Percentiles rank a stretch among this genome's conserved stretches.
Evolutionary conservation across 164 flowering plant species (phyloP).

Genomic region (Magnolia sinica): DNA sequence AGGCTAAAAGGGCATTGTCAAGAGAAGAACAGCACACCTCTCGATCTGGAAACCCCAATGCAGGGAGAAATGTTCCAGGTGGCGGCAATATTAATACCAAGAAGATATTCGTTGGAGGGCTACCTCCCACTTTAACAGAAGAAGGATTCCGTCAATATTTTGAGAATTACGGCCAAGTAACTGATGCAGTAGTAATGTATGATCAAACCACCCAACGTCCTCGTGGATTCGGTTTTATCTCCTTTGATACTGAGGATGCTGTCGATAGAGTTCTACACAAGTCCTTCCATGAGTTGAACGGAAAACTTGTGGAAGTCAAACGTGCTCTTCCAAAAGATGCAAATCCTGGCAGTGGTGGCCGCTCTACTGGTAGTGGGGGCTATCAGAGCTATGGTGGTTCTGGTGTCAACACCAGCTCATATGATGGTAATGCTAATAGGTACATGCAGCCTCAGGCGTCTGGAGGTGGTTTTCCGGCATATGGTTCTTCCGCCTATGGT

Average conservation of each 20-base stretch:
- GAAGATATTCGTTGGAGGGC: conserved; percentile 88
- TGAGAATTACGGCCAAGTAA: conserved; percentile 68
- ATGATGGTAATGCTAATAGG: conserved; percentile 69
- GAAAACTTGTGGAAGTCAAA: conserved; percentile 80
- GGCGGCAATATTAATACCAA: conserved; percentile 39
- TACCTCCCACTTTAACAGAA: conserved; percentile 68
- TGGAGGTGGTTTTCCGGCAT: conserved; percentile 74
- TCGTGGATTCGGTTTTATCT: conserved; percentile 81
- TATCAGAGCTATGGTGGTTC: conserved; percentile 74
- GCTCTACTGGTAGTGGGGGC: conserved; percentile 44
- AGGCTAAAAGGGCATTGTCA: conserved; percentile 80
- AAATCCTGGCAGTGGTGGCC: conserved; percentile 21
- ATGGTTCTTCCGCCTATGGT: conserved; percentile 77
- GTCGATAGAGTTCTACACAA: conserved; percentile 74
- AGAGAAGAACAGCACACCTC: conserved; percentile 74
- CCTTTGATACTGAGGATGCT: conserved; percentile 77
- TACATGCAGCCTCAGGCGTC: conserved; percentile 69
- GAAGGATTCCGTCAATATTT: conserved; percentile 77
- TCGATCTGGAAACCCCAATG: conserved; percentile 46
- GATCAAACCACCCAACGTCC: conserved; percentile 78
- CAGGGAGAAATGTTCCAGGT: conserved; percentile 36
- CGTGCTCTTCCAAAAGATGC: conserved; percentile 86
- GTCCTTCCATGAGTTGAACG: conserved; percentile 8
- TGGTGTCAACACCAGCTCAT: conserved; percentile 48
- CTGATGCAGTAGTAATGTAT: conserved; percentile 88